Evolutionary conservation across 805 yeast genomes (phyloP).

Genomic region (Tetrapisispora taiwanensis): DNA sequence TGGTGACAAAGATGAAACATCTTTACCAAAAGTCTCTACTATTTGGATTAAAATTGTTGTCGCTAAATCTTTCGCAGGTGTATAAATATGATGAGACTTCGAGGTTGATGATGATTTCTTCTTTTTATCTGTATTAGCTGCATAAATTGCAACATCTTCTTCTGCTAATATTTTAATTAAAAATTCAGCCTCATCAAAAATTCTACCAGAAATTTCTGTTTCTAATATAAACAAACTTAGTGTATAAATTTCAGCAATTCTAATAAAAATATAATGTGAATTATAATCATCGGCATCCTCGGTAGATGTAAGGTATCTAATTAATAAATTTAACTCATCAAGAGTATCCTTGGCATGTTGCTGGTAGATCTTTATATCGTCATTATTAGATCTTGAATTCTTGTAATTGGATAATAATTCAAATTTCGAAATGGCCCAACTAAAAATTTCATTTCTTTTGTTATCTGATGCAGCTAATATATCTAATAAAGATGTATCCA

Average conservation of each 20-base stretch:
- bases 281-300: conserved; percentile 10
- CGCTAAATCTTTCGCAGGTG: conserved; percentile 25
- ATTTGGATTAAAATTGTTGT: conserved; percentile 22
- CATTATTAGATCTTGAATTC: neutral
- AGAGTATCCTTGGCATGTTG: neutral
- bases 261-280: conserved; percentile 16
- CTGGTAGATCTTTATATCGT: conserved; percentile 2
- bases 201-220: conserved; percentile 13
- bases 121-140: conserved; percentile 8
- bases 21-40: conserved; percentile 27
- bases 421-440: conserved; percentile 13
- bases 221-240: conserved; percentile 9
- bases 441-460: conserved; percentile 17
- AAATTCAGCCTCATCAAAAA: conserved; percentile 23
- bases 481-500: conserved; percentile 1
- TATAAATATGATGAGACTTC: conserved; percentile 15
- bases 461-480: conserved; percentile 4
- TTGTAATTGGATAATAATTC: neutral
- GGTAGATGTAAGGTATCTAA: conserved; percentile 7
- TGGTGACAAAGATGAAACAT: conserved; percentile 29
- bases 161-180: conserved; percentile 22
- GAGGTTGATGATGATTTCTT: conserved; percentile 9
- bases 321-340: conserved; percentile 9
- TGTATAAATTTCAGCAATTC: conserved; percentile 17
- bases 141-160: conserved; percentile 14